Percentiles rank a stretch among this genome's conserved stretches.
These are phyloP conservation scores for Metschnikowia proteae DNA, from an alignment of 805 yeast genomes.

Conservation along the genomic window DNA sequence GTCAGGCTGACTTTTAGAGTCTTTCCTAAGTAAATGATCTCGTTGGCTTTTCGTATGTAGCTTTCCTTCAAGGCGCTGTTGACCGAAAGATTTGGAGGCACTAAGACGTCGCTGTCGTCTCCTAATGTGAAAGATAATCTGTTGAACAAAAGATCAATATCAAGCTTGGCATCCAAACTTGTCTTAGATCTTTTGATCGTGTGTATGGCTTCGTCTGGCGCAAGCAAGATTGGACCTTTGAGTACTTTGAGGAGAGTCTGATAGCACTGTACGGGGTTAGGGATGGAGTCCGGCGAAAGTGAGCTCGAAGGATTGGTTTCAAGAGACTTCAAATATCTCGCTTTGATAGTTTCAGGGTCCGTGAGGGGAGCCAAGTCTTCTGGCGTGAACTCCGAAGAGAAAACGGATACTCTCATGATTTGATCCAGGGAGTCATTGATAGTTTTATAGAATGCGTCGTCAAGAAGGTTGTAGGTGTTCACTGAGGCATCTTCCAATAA, in stretches of 20 bases:
- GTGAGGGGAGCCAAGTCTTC: constrained; percentile 46
- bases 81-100: constrained; percentile 45
- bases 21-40: constrained; percentile 41
- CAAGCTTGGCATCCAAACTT: constrained; percentile 53
- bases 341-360: constrained; percentile 46
- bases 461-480: constrained; percentile 18
- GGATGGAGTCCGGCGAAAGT: constrained; percentile 34
- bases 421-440: constrained; percentile 24
- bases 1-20: constrained; percentile 5
- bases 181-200: constrained; percentile 53
- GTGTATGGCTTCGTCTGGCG: constrained; percentile 44
- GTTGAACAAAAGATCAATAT: constrained; percentile 47
- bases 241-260: constrained; percentile 59
- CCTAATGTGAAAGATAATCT: constrained; percentile 43
- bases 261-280: constrained; percentile 57
- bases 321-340: constrained; percentile 44
- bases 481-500: constrained; percentile 16
- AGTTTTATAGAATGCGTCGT: constrained; percentile 34
- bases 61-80: constrained; percentile 40
- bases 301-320: constrained; percentile 23
- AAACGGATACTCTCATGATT: constrained; percentile 49
- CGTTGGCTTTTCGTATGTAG: constrained; percentile 51
- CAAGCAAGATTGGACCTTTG: constrained; percentile 57
- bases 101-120: constrained; percentile 29
- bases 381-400: constrained; percentile 45